phyloP scores from a whole-genome alignment of 495 filamentous ascomycete genomes.

The Bathelium albidoporum region DNA sequence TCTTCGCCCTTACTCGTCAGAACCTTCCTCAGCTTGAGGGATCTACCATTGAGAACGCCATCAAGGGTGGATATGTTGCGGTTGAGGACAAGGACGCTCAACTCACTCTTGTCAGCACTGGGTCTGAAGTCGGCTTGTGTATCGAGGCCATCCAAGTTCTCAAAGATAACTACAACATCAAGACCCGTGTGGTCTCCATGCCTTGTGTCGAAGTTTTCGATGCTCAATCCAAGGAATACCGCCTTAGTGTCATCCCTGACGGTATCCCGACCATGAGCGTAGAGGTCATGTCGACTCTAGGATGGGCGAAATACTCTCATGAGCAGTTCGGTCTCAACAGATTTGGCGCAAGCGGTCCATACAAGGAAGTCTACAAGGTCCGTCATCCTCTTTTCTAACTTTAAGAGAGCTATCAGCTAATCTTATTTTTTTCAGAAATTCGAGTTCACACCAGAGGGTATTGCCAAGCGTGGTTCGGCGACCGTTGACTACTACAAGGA shows the following conservation, averaged over 20 bases:
- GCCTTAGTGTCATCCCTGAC: slow-evolving; percentile 80
- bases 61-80: slow-evolving; percentile 90
- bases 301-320: slow-evolving; percentile 97
- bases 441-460: slow-evolving; percentile 94
- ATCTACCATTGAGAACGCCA: slow-evolving; percentile 72
- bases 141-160: slow-evolving; percentile 85
- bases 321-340: slow-evolving; percentile 99
- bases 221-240: slow-evolving; percentile 85
- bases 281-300: slow-evolving; percentile 86
- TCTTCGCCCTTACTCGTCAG: slow-evolving; percentile 92
- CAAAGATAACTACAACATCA: slow-evolving; percentile 76
- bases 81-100: slow-evolving; percentile 75
- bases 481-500: slow-evolving; percentile 98
- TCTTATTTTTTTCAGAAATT: slow-evolving; percentile 59
- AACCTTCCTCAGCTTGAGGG: slow-evolving; percentile 97
- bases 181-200: slow-evolving; percentile 87
- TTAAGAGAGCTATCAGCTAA: neutral
- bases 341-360: slow-evolving; percentile 92
- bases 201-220: slow-evolving; percentile 99
- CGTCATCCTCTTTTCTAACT: slow-evolving; percentile 19
- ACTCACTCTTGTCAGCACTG: slow-evolving; percentile 87
- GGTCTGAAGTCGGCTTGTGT: slow-evolving; percentile 90
- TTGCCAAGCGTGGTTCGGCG: slow-evolving; percentile 82
- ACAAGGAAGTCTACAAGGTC: slow-evolving; percentile 96
- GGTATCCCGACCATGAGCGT: slow-evolving; percentile 89